phyloP scores from a whole-genome alignment of 768 basidiomycete species.

The Candolleomyces eurysporus region DNA sequence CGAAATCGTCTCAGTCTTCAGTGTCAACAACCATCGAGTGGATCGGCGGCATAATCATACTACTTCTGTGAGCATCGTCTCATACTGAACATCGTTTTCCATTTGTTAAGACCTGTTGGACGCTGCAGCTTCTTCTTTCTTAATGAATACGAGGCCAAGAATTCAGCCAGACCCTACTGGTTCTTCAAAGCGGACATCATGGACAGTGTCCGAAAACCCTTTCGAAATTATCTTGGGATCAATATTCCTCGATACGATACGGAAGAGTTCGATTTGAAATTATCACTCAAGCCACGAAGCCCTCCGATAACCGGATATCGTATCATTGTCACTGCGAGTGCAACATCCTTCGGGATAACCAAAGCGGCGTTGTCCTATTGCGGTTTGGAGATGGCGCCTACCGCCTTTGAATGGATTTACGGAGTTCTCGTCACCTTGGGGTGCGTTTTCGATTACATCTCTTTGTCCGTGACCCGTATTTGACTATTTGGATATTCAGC shows the following conservation, averaged over 20 bases:
- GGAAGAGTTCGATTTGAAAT: not conserved
- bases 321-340: not conserved
- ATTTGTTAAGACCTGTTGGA: too few relatives aligned
- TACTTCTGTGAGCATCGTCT: not conserved
- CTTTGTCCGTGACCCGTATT: not conserved
- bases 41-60: not conserved
- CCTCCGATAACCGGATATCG: not conserved
- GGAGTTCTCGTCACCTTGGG: not conserved
- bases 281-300: not conserved
- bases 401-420: not conserved
- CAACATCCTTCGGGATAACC: not conserved
- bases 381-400: not conserved
- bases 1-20: not conserved
- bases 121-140: not conserved
- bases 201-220: not conserved
- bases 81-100: not conserved
- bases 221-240: not conserved
- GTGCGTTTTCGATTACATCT: not conserved
- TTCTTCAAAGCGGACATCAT: not conserved
- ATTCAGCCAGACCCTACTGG: not conserved
- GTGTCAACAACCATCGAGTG: not conserved
- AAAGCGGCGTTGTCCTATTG: not conserved
- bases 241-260: not conserved
- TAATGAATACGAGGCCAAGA: not conserved
- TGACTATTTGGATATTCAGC: not conserved